phyloP scores from a whole-genome alignment of 768 basidiomycete species.

The Psilocybe sp. region DNA sequence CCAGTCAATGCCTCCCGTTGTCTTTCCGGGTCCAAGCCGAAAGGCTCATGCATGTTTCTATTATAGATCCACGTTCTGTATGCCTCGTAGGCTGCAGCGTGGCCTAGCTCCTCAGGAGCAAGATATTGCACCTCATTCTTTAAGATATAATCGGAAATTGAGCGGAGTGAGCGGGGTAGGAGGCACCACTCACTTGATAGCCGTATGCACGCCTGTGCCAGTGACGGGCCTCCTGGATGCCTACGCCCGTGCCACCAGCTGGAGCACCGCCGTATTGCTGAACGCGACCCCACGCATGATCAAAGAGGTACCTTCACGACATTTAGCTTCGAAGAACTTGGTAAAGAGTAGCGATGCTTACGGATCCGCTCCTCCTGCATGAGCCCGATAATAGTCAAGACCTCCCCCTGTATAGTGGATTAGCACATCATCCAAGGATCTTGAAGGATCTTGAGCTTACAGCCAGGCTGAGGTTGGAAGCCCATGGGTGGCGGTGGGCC shows the following conservation, averaged over 20 bases:
- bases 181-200: conserved; percentile 41
- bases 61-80: conserved; percentile 66
- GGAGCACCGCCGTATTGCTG: conserved; percentile 35
- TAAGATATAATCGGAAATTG: not conserved
- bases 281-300: conserved; percentile 49
- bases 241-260: conserved; percentile 41
- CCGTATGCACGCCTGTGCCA: conserved; percentile 71
- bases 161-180: not conserved
- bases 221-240: conserved; percentile 56
- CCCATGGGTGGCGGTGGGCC: conserved; percentile 36
- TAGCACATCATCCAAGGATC: conserved; percentile 17
- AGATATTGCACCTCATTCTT: conserved; percentile 53
- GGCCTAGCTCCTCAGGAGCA: conserved; percentile 61
- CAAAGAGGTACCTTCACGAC: conserved; percentile 52
- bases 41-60: conserved; percentile 49
- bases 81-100: conserved; percentile 78
- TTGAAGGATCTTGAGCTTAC: conserved; percentile 32
- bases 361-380: conserved; percentile 56
- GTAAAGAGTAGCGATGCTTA: conserved; percentile 32
- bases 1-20: conserved; percentile 67
- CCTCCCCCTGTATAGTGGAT: conserved; percentile 50
- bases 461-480: conserved; percentile 50
- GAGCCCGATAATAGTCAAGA: conserved; percentile 61
- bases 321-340: conserved; percentile 14
- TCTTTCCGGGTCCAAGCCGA: conserved; percentile 54